phyloP scores from a whole-genome alignment of 768 basidiomycete species.

The Pleurotus pulmonarius region DNA sequence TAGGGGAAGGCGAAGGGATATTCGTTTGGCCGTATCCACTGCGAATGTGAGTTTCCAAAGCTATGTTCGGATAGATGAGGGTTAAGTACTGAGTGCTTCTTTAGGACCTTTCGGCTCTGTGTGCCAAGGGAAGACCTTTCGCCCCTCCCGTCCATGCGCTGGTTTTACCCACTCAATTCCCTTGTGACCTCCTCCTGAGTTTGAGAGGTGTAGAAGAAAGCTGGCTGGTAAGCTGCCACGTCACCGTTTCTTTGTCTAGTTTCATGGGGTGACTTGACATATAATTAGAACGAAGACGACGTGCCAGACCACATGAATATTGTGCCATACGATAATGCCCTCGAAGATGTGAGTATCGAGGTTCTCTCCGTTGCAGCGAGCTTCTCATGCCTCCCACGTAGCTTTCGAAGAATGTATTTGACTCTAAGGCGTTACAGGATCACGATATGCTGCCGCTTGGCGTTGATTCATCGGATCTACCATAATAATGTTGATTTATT shows the following conservation, averaged over 20 bases:
- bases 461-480: conserved; percentile 25
- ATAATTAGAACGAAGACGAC: conserved; percentile 43
- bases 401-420: conserved; percentile 56
- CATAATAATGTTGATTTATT: conserved; percentile 5
- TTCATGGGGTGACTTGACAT: not conserved
- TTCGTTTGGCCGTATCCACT: conserved; percentile 55
- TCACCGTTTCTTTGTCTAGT: not conserved
- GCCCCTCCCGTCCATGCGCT: conserved; percentile 71
- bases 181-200: conserved; percentile 62
- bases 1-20: conserved; percentile 55
- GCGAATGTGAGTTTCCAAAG: conserved; percentile 42
- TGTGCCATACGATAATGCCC: conserved; percentile 51
- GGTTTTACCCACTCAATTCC: conserved; percentile 70
- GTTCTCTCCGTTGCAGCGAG: not conserved
- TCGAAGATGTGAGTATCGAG: conserved; percentile 49
- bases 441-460: conserved; percentile 57
- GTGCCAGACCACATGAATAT: conserved; percentile 80
- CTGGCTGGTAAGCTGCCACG: conserved; percentile 42
- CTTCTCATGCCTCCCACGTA: conserved; percentile 23
- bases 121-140: conserved; percentile 60
- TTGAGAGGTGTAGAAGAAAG: conserved; percentile 70
- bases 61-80: not conserved
- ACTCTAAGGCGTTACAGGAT: conserved; percentile 40
- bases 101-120: conserved; percentile 51
- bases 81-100: not conserved